A percentile compares a stretch with the other conserved stretches of the same genome.
phyloP scores from a whole-genome alignment of 352 stramenopile species.

The Phytophthora boehmeriae region DNA sequence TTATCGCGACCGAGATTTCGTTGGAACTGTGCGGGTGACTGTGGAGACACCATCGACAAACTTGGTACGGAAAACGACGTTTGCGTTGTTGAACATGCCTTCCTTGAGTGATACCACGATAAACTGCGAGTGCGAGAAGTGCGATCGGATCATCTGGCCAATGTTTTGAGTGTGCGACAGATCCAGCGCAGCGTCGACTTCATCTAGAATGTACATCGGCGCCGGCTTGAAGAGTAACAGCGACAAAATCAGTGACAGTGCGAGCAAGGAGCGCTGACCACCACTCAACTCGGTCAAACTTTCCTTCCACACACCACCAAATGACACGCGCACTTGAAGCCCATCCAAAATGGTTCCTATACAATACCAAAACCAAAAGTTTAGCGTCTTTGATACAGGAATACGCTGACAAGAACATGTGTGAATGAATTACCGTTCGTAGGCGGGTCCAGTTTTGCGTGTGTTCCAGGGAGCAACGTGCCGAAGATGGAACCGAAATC shows the following conservation, averaged over 20 bases:
- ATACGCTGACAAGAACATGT: background rate
- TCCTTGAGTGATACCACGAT: conserved; percentile 99
- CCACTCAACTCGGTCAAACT: conserved; percentile 98
- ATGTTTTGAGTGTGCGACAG: conserved; percentile 99
- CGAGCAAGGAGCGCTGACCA: conserved; percentile 98
- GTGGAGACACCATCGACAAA: conserved; percentile 99
- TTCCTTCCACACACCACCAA: conserved; percentile 99
- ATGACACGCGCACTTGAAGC: conserved; percentile 99
- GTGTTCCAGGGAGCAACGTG: conserved; percentile 96
- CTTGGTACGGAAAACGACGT: conserved; percentile 99
- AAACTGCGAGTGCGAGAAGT: conserved; percentile 99
- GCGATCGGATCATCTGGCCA: conserved; percentile 99
- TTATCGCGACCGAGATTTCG: conserved; percentile 52
- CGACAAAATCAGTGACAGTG: conserved; percentile 98
- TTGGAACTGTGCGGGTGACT: conserved; percentile 93
- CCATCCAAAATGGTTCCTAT: conserved; percentile 90
- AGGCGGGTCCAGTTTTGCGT: conserved; percentile 97
- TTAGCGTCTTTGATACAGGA: conserved; percentile 7
- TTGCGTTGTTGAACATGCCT: conserved; percentile 99
- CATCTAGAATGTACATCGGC: conserved; percentile 99
- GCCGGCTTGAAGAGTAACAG: conserved; percentile 99
- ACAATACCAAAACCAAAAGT: conserved; percentile 8
- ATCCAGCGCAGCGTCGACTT: conserved; percentile 99
- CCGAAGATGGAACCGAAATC: conserved; percentile 99
- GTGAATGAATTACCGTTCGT: conserved; percentile 68